Percentiles rank a stretch among this genome's conserved stretches.
Evolutionary conservation across 1,284 basidiomycete species (phyloP).

Genomic region (Cutaneotrichosporon sp.): DNA sequence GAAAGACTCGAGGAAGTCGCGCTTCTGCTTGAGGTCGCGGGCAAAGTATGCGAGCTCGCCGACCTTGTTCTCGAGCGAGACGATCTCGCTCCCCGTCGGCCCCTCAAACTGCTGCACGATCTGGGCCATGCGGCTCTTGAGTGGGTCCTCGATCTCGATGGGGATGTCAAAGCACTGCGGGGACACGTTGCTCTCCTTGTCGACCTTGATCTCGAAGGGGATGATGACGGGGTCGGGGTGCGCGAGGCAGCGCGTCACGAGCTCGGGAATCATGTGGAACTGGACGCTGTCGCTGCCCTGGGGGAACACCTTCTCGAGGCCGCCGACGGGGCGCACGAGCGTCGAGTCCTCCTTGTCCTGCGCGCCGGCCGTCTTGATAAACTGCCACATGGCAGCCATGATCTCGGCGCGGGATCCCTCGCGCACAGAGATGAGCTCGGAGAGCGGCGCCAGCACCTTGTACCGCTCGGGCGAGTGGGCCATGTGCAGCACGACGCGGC

Average conservation of each 20-base stretch:
- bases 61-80: constrained; percentile 85
- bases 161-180: constrained; percentile 81
- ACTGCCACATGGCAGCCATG: constrained; percentile 85
- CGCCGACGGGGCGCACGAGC: constrained; percentile 73
- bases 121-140: constrained; percentile 73
- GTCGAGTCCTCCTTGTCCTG: constrained; percentile 89
- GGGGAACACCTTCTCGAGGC: constrained; percentile 60
- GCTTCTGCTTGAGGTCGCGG: constrained; percentile 80
- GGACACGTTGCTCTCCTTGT: constrained; percentile 49
- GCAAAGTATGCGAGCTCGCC: constrained; percentile 75
- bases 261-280: constrained; percentile 82
- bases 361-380: constrained; percentile 81
- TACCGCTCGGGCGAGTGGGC: constrained; percentile 86
- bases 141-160: constrained; percentile 80
- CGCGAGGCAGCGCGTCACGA: constrained; percentile 75
- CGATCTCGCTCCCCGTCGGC: constrained; percentile 65
- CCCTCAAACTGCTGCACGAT: constrained; percentile 72
- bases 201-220: constrained; percentile 61
- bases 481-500: constrained; percentile 77
- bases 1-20: constrained; percentile 82
- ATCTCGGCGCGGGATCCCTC: constrained; percentile 83
- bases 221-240: constrained; percentile 82
- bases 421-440: constrained; percentile 71
- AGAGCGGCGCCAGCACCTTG: constrained; percentile 77
- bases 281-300: constrained; percentile 64